phyloP scores from a whole-genome alignment of 2,329 filamentous ascomycete genomes.

The Exophiala sp. region DNA sequence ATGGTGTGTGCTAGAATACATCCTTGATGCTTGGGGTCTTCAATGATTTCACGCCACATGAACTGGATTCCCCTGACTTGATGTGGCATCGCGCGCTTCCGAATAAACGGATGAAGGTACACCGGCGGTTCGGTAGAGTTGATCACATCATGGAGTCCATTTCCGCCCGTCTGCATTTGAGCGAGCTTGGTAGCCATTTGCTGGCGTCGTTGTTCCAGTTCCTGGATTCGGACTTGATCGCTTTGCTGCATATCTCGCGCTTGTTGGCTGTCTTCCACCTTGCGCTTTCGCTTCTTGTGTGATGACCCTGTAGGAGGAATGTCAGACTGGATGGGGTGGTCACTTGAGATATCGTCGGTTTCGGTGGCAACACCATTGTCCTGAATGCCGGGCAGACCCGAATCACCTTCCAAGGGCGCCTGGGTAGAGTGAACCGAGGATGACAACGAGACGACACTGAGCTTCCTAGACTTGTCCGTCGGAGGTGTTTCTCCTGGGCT shows the following conservation, averaged over 20 bases:
- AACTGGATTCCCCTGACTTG: slow-evolving; percentile 78
- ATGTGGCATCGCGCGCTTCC: slow-evolving; percentile 64
- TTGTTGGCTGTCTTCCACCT: slow-evolving; percentile 45
- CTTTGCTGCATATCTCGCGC: slow-evolving; percentile 51
- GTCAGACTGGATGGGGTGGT: slow-evolving; percentile 5
- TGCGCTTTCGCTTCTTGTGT: slow-evolving; percentile 44
- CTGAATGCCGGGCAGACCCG: slow-evolving; percentile 15
- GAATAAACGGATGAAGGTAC: slow-evolving; percentile 59
- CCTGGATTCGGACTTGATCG: slow-evolving; percentile 49
- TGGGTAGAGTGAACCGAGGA: neutral
- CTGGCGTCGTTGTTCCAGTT: slow-evolving; percentile 49
- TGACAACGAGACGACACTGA: neutral
- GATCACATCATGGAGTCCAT: slow-evolving; percentile 37
- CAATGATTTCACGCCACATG: slow-evolving; percentile 78
- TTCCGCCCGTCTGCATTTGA: slow-evolving; percentile 40
- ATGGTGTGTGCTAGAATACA: slow-evolving; percentile 84
- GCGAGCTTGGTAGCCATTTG: slow-evolving; percentile 33
- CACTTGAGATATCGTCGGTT: slow-evolving; percentile 11
- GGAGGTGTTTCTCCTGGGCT: slow-evolving; percentile 11
- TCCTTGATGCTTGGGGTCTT: slow-evolving; percentile 58
- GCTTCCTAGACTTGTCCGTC: neutral
- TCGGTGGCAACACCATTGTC: slow-evolving; percentile 26
- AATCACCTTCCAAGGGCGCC: slow-evolving; percentile 5
- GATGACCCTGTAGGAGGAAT: too few species aligned
- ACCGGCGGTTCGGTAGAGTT: slow-evolving; percentile 40